Conservation (phyloP, 805 yeast species). For the Candida methanosorbosa region DNA sequence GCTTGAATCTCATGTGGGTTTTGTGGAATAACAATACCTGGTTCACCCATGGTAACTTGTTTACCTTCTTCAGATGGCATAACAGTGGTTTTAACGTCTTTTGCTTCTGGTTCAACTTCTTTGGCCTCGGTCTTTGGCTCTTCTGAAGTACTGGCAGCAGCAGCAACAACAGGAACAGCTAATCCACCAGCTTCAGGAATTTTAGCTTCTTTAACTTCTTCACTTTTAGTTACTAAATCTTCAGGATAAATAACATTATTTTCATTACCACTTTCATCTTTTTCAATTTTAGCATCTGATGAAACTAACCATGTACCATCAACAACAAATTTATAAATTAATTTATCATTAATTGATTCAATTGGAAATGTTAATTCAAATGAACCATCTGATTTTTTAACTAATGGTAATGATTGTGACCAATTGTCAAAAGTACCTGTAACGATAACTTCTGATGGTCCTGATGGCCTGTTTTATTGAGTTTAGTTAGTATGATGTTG, state of each 20-base stretch:
- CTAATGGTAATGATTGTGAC: constrained; percentile 39
- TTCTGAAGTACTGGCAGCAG: constrained; percentile 1
- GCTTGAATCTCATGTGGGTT: constrained; percentile 60
- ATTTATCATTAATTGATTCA: constrained; percentile 10
- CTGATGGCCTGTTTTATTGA: constrained; percentile 27
- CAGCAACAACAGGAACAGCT: constrained; percentile 14
- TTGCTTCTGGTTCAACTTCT: constrained; percentile 10
- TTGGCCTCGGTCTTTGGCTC: constrained; percentile 10
- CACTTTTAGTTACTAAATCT: constrained; percentile 26
- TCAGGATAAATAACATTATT: constrained; percentile 38
- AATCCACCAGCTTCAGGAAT: constrained; percentile 45
- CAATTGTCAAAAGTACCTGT: constrained; percentile 57
- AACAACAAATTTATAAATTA: constrained; percentile 46
- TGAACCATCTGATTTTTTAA: constrained; percentile 31
- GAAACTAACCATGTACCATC: constrained; percentile 51
- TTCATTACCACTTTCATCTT: constrained; percentile 40
- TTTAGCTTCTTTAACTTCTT: constrained; percentile 15
- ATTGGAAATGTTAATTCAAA: constrained; percentile 24
- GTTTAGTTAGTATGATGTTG: too few species aligned
- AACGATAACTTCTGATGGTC: constrained; percentile 36
- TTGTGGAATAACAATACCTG: constrained; percentile 62
- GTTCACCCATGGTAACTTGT: constrained; percentile 49
- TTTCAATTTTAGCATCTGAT: constrained; percentile 29
- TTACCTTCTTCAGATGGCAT: constrained; percentile 35
- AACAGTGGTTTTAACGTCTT: constrained; percentile 28